Evolutionary conservation across 306 rosid genomes (phyloP), one percentile per base, ranked within the genome.

Genomic region (Prunus mira): DNA sequence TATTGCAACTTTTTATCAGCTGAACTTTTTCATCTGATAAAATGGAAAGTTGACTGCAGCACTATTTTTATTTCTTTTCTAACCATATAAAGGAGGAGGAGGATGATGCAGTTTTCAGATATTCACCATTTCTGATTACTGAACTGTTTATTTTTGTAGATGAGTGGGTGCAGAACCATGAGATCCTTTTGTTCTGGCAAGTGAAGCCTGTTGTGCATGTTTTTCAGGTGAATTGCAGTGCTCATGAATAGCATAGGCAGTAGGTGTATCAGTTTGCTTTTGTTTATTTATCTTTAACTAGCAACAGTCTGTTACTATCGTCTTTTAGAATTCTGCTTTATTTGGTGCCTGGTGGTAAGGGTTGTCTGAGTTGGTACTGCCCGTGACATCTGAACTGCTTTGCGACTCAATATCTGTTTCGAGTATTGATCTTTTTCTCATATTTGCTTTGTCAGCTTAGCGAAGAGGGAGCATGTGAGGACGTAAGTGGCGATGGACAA

Each of bases 401-500:
- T 55, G 34, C 22, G 64, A n/a, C n/a, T 34, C 9, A 24, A 2
- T 71, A 51, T 64, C 46, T 27, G 63, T 63, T 10, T 17, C 43
- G 32, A 72, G 61, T 61, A 3, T 65, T 50, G 46, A 32, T 61
- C 22, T 20, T 47, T 9, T 20, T 9, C 47, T 45, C 62, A 22
- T 68, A 77, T 75, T 78, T 83, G 58, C 71, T 68, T 78, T 84
- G 65, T 74, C 87, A 95, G 99, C 99, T 95, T 71, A 88, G 88
- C 1, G 97, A 95, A 80, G 97, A 95, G 83, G 99, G 99, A 69
- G 96, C 97, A 15, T 88, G 97, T 46, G 97, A 92, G 88, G 97
- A 95, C 43, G 52, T 92, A 79, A 87, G 93, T 54, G 91, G 90
- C 54, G 93, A 95, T 61, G 98, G 98, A 65, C 97, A 92, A 82